phyloP scores from a whole-genome alignment of 495 filamentous ascomycete genomes.

The Extremus antarcticus region DNA sequence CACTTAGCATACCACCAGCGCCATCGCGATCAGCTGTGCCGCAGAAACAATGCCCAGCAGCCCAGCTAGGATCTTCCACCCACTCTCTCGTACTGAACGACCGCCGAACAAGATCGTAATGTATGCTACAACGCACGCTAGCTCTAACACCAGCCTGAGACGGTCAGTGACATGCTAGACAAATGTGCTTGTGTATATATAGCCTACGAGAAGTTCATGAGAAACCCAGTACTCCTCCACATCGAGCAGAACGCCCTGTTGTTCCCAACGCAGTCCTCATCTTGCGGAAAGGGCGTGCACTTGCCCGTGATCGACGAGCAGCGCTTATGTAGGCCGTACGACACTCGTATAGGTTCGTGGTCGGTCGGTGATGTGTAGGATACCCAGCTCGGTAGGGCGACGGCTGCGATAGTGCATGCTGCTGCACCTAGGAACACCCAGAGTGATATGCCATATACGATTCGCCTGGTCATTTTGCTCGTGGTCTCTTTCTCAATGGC shows the following conservation, averaged over 20 bases:
- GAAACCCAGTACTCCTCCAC: conserved; percentile 79
- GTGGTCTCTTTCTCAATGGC: not conserved
- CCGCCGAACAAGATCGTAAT: conserved; percentile 65
- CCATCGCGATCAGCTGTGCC: conserved; percentile 60
- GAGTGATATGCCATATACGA: conserved; percentile 32
- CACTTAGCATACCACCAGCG: conserved; percentile 57
- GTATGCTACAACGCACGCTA: conserved; percentile 64
- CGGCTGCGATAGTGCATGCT: conserved; percentile 61
- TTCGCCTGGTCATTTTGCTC: conserved; percentile 29
- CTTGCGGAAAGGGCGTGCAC: conserved; percentile 49
- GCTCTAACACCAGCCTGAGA: conserved; percentile 65
- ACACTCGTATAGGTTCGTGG: conserved; percentile 47
- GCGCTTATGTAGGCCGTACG: conserved; percentile 67
- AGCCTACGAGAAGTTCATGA: no score
- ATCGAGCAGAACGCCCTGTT: conserved; percentile 77
- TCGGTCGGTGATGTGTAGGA: conserved; percentile 23
- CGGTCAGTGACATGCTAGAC: no score
- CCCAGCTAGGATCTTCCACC: conserved; percentile 63
- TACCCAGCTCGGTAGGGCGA: conserved; percentile 70
- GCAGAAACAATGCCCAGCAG: conserved; percentile 50
- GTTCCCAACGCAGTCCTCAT: conserved; percentile 56
- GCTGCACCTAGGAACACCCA: conserved; percentile 41
- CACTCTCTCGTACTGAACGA: conserved; percentile 58
- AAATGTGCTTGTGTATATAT: no score
- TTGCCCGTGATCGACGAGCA: conserved; percentile 53